Evolutionary conservation across 257 asterid species (phyloP), one percentile per base, ranked within the genome.

Genomic region (Ballota nigra): DNA sequence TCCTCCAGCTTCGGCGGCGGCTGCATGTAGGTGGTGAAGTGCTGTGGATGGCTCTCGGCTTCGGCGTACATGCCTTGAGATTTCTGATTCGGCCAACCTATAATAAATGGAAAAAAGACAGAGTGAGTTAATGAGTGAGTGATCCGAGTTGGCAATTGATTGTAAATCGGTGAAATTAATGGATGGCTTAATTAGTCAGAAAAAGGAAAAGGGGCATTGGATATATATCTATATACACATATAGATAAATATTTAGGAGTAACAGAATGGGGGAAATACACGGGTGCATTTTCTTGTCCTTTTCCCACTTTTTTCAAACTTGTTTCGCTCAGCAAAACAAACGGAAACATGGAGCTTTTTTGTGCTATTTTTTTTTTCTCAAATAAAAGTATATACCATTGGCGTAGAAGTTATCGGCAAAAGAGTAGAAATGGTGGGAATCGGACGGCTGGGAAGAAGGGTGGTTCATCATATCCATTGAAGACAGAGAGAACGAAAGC

Each of bases 1-100:
- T 94, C 96, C 56, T 93, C 98, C 19, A 93, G 91, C 79, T 93
- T 93, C 9, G 98, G 97, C 63, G 92, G 83, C 19, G 85, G 78
- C 47, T 85, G 92, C 81, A 93, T 70, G 86, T 86, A 87, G 73
- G 75, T 20, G 26, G 84, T 71, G 80, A 58, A 80, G 19, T 80
- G 66, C 1, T 73, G 80, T 23, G 76, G 76, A 10, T 78, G 74
- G 13, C 61, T 70, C 8, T 79, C 85, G 0, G 70, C 75, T 59
- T 75, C 84, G 6, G 80, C 13, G 56, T 83, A 84, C 89, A 85
- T 83, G 24, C 75, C 57, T 76, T 88, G 78, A 29, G 82, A 36
- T 66, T 79, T 85, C 23, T 74, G 85, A 26, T 73, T 83, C 3
- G 86, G 76, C 95, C 96, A 91, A 62, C 88, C 93, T 84, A 66